These are phyloP conservation scores for Aspergillus fumigatus DNA, from an alignment of 2,329 filamentous ascomycete species.

Conservation along the genomic window DNA sequence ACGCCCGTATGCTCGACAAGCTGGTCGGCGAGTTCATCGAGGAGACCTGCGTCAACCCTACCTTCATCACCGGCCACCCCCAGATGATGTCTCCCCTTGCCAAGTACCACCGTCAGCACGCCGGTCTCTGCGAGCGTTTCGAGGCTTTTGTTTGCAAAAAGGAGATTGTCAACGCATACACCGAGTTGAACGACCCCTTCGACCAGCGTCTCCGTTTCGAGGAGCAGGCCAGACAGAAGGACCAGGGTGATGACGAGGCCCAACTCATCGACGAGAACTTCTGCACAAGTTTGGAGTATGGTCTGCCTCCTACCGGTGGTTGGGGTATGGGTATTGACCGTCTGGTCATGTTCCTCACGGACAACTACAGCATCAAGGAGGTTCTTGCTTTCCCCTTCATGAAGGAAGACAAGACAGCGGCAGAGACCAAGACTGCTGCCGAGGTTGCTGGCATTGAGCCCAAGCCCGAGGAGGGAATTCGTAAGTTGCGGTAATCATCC, in stretches of 20 bases:
- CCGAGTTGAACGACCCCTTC: constrained; percentile 95
- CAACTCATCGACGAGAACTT: constrained; percentile 96
- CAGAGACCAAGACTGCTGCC: constrained; percentile 49
- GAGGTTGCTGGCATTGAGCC: constrained; percentile 60
- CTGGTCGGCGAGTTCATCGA: constrained; percentile 93
- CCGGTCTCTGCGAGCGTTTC: constrained; percentile 91
- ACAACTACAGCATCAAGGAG: constrained; percentile 95
- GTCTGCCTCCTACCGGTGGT: constrained; percentile 87
- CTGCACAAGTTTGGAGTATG: constrained; percentile 82
- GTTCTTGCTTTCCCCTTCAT: constrained; percentile 96
- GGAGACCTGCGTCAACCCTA: constrained; percentile 88
- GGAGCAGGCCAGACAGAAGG: constrained; percentile 94
- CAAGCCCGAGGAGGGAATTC: constrained; percentile 57
- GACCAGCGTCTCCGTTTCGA: constrained; percentile 89
- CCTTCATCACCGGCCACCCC: constrained; percentile 80
- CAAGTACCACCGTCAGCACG: constrained; percentile 80
- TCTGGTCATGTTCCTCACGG: constrained; percentile 89
- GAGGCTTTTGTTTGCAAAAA: constrained; percentile 97
- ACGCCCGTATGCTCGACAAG: constrained; percentile 94
- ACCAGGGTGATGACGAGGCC: constrained; percentile 93
- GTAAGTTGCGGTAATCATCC: constrained; percentile 29
- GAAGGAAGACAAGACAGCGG: constrained; percentile 69
- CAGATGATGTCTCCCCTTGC: constrained; percentile 92
- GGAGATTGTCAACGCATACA: constrained; percentile 96
- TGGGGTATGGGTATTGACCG: constrained; percentile 97